Evolutionary conservation across 2,329 filamentous ascomycete genomes (phyloP).

Genomic region (Gnomoniopsis smithogilvyi): DNA sequence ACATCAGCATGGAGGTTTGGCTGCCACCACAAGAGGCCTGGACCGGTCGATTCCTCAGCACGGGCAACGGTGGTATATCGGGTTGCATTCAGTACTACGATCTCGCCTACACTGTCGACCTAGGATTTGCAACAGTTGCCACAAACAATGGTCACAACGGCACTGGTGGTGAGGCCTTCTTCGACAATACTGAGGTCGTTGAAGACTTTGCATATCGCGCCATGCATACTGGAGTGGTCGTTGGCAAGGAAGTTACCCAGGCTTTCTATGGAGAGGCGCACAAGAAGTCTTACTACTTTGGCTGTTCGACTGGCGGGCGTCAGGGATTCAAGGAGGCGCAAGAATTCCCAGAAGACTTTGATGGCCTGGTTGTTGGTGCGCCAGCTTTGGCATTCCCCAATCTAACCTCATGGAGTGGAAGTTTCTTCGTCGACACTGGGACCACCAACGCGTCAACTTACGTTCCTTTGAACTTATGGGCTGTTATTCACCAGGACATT

Average conservation of each 20-base stretch:
- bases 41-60: conserved; percentile 42
- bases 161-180: conserved; percentile 28
- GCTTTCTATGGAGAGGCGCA: conserved; percentile 43
- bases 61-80: conserved; percentile 45
- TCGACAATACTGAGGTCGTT: conserved; percentile 34
- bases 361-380: conserved; percentile 50
- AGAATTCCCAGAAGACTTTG: conserved; percentile 51
- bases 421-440: conserved; percentile 44
- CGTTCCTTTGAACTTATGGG: conserved; percentile 32
- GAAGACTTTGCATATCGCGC: conserved; percentile 36
- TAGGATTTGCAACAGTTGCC: conserved; percentile 43
- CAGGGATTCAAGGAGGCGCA: conserved; percentile 54
- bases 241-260: conserved; percentile 44
- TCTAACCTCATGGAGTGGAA: conserved; percentile 39
- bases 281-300: conserved; percentile 50
- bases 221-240: conserved; percentile 45
- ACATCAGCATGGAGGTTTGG: conserved; percentile 45
- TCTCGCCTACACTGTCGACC: conserved; percentile 36
- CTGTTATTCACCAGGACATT: conserved; percentile 40
- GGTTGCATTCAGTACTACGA: conserved; percentile 45
- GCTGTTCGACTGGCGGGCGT: conserved; percentile 56
- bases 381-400: conserved; percentile 50
- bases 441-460: conserved; percentile 35
- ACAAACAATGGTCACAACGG: conserved; percentile 50
- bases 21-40: conserved; percentile 37